Conservation (phyloP, 2,329 filamentous ascomycete genomes). For the Fusarium denticulatum region DNA sequence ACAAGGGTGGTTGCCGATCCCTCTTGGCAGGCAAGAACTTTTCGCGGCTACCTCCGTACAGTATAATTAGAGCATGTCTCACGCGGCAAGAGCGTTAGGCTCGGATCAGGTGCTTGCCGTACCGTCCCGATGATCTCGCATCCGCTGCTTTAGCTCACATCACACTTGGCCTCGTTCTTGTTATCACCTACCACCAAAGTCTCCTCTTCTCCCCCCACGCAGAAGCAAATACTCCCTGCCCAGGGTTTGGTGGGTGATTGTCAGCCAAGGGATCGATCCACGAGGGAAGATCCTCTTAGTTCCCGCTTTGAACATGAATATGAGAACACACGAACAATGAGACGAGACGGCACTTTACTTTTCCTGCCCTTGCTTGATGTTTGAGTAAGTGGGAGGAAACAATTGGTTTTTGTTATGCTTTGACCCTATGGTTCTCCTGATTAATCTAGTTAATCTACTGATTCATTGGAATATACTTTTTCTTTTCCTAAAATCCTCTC, state of each 20-base stretch:
- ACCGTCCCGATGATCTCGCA: slow-evolving; percentile 36
- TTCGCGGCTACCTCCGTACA: too few species aligned
- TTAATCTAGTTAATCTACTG: neutral
- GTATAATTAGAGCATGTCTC: slow-evolving; percentile 5
- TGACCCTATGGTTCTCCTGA: neutral
- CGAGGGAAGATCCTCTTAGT: slow-evolving; percentile 28
- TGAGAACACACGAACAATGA: neutral
- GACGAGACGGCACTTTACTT: slow-evolving; percentile 12
- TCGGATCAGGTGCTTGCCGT: slow-evolving; percentile 34
- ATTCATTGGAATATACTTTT: neutral
- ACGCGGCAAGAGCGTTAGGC: slow-evolving; percentile 27
- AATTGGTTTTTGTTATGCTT: slow-evolving; percentile 15
- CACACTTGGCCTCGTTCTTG: neutral
- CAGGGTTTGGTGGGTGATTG: neutral
- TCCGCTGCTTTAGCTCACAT: slow-evolving; percentile 14
- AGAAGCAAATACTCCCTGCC: neutral
- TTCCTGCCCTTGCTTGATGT: neutral
- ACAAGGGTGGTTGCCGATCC: too few species aligned
- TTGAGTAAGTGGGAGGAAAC: slow-evolving; percentile 6
- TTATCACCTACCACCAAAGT: slow-evolving; percentile 4
- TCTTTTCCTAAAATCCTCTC: neutral
- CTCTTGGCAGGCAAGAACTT: too few species aligned
- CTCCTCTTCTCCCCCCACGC: slow-evolving; percentile 22
- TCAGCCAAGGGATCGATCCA: slow-evolving; percentile 31
- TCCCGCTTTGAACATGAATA: slow-evolving; percentile 9